These are phyloP conservation scores for Lasiosphaeriaceae sp. DNA, from an alignment of 495 filamentous ascomycete species.

Conservation along the genomic window DNA sequence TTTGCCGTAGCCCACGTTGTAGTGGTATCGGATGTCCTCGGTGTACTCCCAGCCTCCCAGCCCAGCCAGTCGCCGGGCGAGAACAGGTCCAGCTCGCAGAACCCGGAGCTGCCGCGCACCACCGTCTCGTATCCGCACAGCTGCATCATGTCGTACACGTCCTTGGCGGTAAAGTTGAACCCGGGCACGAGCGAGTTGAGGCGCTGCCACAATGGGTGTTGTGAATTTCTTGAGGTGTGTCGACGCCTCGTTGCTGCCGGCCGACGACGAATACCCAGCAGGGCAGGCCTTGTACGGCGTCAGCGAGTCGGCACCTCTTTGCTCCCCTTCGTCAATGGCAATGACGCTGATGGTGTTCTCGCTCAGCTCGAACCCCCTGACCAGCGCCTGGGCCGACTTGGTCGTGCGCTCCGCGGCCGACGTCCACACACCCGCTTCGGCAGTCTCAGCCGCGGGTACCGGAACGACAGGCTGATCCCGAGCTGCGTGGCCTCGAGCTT, in stretches of 20 bases:
- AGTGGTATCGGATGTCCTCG: slow-evolving; percentile 44
- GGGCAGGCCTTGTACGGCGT: slow-evolving; percentile 48
- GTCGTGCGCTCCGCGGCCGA: slow-evolving; percentile 45
- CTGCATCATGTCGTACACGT: slow-evolving; percentile 48
- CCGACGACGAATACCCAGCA: slow-evolving; percentile 43
- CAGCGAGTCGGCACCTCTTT: slow-evolving; percentile 41
- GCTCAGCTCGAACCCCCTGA: slow-evolving; percentile 38
- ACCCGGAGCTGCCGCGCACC: slow-evolving; percentile 42
- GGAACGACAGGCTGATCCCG: slow-evolving; percentile 36
- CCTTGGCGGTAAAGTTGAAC: slow-evolving; percentile 45
- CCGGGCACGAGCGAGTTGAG: slow-evolving; percentile 37
- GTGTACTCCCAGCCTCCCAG: slow-evolving; percentile 48
- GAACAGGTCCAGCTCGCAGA: slow-evolving; percentile 43
- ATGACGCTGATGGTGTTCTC: slow-evolving; percentile 40
- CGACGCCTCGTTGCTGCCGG: slow-evolving; percentile 39
- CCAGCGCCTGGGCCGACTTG: slow-evolving; percentile 41
- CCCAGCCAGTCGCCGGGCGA: slow-evolving; percentile 46
- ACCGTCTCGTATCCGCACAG: slow-evolving; percentile 49
- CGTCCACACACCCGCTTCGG: slow-evolving; percentile 46
- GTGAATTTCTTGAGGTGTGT: slow-evolving; percentile 40
- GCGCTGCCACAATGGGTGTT: slow-evolving; percentile 37
- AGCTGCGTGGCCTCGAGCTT: slow-evolving; percentile 41
- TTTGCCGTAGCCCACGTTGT: slow-evolving; percentile 48
- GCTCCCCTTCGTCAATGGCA: slow-evolving; percentile 32
- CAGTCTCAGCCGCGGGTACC: slow-evolving; percentile 39